A percentile compares a stretch with the other conserved stretches of the same genome.
phyloP scores from a whole-genome alignment of 352 stramenopile genomes.

The Phytophthora cryptogea region DNA sequence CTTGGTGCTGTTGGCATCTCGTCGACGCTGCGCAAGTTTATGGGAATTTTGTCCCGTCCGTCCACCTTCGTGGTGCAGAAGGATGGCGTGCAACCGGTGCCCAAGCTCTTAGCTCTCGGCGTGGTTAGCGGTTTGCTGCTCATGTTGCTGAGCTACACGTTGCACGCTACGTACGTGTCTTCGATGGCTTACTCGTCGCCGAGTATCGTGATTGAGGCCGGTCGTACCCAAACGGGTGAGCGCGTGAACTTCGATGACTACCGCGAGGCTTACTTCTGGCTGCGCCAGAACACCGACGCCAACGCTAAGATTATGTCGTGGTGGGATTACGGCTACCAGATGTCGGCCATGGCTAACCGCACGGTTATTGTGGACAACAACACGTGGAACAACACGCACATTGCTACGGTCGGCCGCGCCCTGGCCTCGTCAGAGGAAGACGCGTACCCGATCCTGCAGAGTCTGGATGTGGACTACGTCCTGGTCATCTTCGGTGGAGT shows the following conservation, averaged over 20 bases:
- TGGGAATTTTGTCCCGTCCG: constrained; percentile 67
- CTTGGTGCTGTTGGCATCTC: constrained; percentile 88
- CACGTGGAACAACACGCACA: constrained; percentile 97
- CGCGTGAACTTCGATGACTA: constrained; percentile 97
- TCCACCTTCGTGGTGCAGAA: constrained; percentile 54
- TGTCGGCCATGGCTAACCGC: constrained; percentile 91
- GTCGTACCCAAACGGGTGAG: constrained; percentile 66
- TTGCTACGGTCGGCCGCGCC: constrained; percentile 92
- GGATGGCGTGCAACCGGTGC: constrained; percentile 68
- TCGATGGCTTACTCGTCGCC: constrained; percentile 92
- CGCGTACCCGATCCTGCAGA: constrained; percentile 89
- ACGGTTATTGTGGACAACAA: constrained; percentile 95
- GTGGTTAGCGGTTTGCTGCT: constrained; percentile 66
- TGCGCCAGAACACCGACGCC: constrained; percentile 89
- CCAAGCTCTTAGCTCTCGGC: constrained; percentile 54
- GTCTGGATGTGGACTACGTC: constrained; percentile 93
- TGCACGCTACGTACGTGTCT: constrained; percentile 90
- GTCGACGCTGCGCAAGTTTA: constrained; percentile 78
- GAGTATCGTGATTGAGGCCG: constrained; percentile 92
- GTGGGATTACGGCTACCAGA: constrained; percentile 94
- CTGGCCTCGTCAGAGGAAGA: constrained; percentile 86
- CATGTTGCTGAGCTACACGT: constrained; percentile 86
- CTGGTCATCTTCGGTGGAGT: constrained; percentile 91
- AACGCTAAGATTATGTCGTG: constrained; percentile 90
- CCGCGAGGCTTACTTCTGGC: constrained; percentile 94